A percentile compares a stretch with the other conserved stretches of the same genome.
These are phyloP conservation scores for Trametes sanguinea DNA, from an alignment of 768 basidiomycete species.

Conservation along the genomic window DNA sequence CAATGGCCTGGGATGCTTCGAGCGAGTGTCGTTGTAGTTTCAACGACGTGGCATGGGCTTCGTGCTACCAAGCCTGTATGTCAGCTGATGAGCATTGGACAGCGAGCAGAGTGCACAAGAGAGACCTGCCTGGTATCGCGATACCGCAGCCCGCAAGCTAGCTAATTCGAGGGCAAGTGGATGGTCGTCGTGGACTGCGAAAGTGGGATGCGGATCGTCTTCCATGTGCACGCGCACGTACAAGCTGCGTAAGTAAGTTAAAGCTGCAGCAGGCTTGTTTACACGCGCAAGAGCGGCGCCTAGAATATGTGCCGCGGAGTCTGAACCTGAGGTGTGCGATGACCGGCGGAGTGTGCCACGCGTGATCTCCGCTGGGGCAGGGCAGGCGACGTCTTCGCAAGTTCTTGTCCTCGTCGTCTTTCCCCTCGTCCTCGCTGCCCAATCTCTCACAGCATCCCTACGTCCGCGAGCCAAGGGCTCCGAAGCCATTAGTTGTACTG, in stretches of 20 bases:
- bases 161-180: constrained; percentile 40
- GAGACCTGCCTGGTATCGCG: constrained; percentile 38
- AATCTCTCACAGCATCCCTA: background rate
- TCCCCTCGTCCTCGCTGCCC: constrained; percentile 2
- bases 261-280: constrained; percentile 4
- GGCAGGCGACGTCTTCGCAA: constrained; percentile 9
- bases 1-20: constrained; percentile 50
- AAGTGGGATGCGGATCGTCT: background rate
- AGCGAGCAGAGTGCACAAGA: constrained; percentile 2
- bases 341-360: background rate
- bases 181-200: constrained; percentile 35
- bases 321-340: background rate
- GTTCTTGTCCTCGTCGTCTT: constrained; percentile 18
- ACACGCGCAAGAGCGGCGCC: background rate
- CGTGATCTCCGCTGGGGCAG: constrained; percentile 18
- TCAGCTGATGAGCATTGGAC: constrained; percentile 28
- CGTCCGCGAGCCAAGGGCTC: background rate
- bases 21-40: constrained; percentile 67
- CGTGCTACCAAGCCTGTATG: constrained; percentile 52
- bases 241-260: constrained; percentile 6
- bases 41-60: constrained; percentile 63
- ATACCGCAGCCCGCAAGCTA: constrained; percentile 38
- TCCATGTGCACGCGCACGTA: constrained; percentile 23
- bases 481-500: background rate
- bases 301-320: background rate